Evolutionary conservation across 805 yeast genomes (phyloP).

Genomic region (Starmerella potacharoeniae): DNA sequence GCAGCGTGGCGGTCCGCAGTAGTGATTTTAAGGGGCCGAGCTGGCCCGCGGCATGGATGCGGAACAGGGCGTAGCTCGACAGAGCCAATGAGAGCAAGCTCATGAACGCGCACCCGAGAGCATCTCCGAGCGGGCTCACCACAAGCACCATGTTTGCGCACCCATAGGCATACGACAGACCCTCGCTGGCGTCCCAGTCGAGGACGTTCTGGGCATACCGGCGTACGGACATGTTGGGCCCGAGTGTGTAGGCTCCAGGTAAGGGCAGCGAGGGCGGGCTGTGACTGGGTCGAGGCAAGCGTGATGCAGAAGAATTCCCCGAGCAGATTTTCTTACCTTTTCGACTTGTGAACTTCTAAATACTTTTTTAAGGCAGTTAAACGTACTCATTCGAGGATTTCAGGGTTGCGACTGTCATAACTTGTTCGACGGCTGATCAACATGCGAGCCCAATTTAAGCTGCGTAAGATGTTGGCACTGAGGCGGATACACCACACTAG

Average conservation of each 20-base stretch:
- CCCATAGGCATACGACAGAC: background rate
- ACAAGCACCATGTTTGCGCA: background rate
- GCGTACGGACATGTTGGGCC: background rate
- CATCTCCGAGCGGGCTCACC: background rate
- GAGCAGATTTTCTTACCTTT: too few species aligned
- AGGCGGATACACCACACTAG: too few species aligned
- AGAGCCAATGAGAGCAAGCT: background rate
- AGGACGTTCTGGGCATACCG: background rate
- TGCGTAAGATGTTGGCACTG: too few species aligned
- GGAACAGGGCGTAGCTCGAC: background rate
- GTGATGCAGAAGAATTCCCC: too few species aligned
- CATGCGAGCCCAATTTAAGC: too few species aligned
- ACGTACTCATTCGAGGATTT: too few species aligned
- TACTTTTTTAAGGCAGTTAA: too few species aligned
- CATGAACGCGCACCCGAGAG: background rate
- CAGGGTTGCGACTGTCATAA: too few species aligned
- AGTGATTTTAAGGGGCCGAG: background rate
- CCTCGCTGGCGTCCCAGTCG: background rate
- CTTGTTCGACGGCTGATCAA: too few species aligned
- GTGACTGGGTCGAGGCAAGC: background rate
- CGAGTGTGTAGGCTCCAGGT: background rate
- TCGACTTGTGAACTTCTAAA: too few species aligned
- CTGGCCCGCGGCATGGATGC: background rate
- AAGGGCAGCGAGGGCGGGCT: background rate
- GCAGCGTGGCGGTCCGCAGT: background rate